These are phyloP conservation scores for Tetrahymena elliotti DNA, from an alignment of 73 alveolate genomes.

Conservation along the genomic window DNA sequence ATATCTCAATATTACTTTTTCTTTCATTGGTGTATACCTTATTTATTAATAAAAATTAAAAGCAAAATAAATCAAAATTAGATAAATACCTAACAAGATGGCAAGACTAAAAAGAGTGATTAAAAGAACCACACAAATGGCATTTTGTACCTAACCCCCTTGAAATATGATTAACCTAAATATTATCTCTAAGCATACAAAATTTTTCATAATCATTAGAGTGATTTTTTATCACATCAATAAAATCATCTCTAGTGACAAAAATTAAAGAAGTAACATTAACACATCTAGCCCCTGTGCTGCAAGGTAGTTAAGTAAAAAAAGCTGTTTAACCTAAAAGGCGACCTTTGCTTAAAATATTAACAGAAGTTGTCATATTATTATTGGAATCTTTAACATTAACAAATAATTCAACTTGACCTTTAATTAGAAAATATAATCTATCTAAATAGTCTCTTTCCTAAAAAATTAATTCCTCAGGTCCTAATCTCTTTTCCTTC, in stretches of 20 bases:
- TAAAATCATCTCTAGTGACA: background rate
- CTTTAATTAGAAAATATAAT: background rate
- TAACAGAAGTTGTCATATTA: background rate
- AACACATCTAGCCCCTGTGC: background rate
- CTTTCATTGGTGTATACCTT: background rate
- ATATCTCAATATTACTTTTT: background rate
- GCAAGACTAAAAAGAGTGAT: background rate
- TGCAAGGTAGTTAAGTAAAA: background rate
- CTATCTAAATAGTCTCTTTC: background rate
- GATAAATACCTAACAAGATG: background rate
- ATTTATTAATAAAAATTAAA: background rate
- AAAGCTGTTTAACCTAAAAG: background rate
- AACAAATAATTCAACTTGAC: background rate
- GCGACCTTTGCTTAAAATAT: background rate
- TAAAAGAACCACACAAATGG: background rate
- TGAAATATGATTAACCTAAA: background rate
- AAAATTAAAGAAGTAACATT: background rate
- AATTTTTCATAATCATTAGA: background rate
- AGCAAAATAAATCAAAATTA: too few species aligned
- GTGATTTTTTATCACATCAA: background rate
- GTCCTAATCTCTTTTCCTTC: background rate
- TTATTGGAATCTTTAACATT: background rate
- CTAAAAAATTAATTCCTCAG: background rate
- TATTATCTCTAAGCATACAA: background rate
- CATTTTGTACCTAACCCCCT: background rate